Base-by-base conservation (phyloP, 2,329 filamentous ascomycete genomes). In the Cladosporium halotolerans region DNA sequence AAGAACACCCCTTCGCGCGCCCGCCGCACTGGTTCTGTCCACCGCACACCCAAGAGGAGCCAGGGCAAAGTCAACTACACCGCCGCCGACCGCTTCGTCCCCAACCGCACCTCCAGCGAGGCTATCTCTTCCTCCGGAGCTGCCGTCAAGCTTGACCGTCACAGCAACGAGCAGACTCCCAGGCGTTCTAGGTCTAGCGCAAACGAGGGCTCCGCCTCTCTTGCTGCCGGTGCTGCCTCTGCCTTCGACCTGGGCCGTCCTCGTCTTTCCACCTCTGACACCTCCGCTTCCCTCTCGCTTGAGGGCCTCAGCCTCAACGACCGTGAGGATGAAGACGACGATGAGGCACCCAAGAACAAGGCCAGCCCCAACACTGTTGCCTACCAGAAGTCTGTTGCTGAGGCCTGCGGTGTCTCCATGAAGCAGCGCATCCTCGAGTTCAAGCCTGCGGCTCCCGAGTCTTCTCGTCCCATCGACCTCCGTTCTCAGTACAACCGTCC, bases 401-500 rank as follows among this genome's bases (percentile, higher is more conserved):
- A 84, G 61, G 92, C 92, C 46, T 97, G 92, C 70, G 93, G 91
- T 54, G 89, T 99, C 58, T 92, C 84, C 67, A 81, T 95, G 58
- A 95, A 91, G 77, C 95, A 91, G 52, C 88, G 93, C 58, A 99
- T 99, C 64, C 86, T 99, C 48, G 88, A 93, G 56, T 99, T 96
- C 81, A 99, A 99, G 84, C 93, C 93, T 52, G 90, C 92, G 2
- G 83, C 93, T n/a, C 93, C 93, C 3, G 93, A 97, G 76, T 97
- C 93, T 6, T 96, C 91, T 33, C 96, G 96, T 80, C 93, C 93
- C 34, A 96, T 99, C 68, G 93, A 99, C 70, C 85, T 99, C 58
- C 87, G 93, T 55, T 89, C 93, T 58, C 93, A 99, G 71, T 99
- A 99, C 81, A 99, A 97, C 79, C 85, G 93, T 57, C 93, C 93